Base-by-base conservation (phyloP, 192 early-diverging fungal genomes). In the Coemansia sp. region DNA sequence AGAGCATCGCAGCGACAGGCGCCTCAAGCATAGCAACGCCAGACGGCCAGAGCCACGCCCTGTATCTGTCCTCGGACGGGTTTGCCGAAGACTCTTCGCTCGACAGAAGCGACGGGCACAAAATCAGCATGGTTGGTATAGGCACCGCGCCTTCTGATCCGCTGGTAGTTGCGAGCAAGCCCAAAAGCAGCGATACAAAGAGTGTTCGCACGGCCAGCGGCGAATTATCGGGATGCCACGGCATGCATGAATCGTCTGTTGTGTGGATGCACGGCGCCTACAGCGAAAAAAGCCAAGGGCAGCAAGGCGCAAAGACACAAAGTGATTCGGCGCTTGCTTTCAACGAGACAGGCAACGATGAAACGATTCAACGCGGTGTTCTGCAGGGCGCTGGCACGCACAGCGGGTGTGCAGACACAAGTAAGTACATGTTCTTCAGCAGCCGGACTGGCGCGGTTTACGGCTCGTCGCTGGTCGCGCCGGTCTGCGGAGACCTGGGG, bases 1-100 rank as follows among this genome's bases (percentile, higher is more conserved):
- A 69, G 32, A 71, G 67, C 63, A 75, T 73, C 42, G 78, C 78
- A 1, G 78, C 73, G 12, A 66, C 70, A 17, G 78, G 78, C 14
- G 61, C 60, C 28, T 45, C 60, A 32, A 36, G 10, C 0, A 16
- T 16, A 45, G 14, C 42, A 12, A 12, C 14, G 12, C 17, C 42
- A 8, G 14, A 25, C 20, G 29, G 31, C 31, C 7, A 36, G 2
- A 20, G 56, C n/a, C 17, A 38, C 36, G 36, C 7, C 36, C 5
- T 36, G 33, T 58, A 33, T 58, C 56, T 18, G 30, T 34, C 33
- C 10, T n/a, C 8, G 42, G 12, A 45, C 12, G 42, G 42, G 12
- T 45, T 45, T 45, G 14, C 7, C 3, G 42, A 45, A 8, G 42
- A 45, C 42, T 45, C 42, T 0, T 45, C 42, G 14, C 7, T 45